Evolutionary conservation across 306 rosid species (phyloP).

Genomic region (Begonia fuchsioides): DNA sequence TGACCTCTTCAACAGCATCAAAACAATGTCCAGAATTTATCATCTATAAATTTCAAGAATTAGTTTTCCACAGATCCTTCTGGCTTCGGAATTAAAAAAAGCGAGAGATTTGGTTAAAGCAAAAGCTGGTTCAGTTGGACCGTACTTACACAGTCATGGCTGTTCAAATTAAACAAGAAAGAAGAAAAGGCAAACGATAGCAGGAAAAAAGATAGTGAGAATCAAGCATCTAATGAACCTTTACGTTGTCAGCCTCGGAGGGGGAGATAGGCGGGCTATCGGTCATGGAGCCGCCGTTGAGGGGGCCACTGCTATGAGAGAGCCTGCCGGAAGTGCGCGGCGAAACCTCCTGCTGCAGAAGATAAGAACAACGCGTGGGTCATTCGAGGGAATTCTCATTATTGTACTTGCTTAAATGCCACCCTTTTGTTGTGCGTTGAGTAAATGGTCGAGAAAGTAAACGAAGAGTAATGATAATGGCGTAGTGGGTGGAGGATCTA

Average conservation of each 20-base stretch:
- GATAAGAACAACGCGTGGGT: background rate
- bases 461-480: background rate
- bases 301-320: constrained; percentile 92
- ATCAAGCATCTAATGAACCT: constrained; percentile 25
- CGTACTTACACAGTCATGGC: constrained; percentile 1
- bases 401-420: background rate
- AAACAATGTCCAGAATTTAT: no score
- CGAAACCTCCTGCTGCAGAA: constrained; percentile 58
- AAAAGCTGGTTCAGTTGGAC: constrained; percentile 46
- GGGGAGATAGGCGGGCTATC: constrained; percentile 93
- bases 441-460: background rate
- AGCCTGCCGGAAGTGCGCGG: constrained; percentile 89
- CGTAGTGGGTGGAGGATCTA: background rate
- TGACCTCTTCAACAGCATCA: no score
- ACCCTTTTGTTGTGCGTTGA: background rate
- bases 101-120: constrained; percentile 25
- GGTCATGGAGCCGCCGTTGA: constrained; percentile 72
- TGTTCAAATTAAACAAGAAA: constrained; percentile 19
- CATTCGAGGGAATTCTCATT: background rate
- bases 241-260: constrained; percentile 65
- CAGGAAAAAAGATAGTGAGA: background rate
- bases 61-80: no score
- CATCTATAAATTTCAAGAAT: no score
- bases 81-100: no score
- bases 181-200: constrained; percentile 4